phyloP scores from a whole-genome alignment of 495 filamentous ascomycete species.

The Bryoglossum gracile region DNA sequence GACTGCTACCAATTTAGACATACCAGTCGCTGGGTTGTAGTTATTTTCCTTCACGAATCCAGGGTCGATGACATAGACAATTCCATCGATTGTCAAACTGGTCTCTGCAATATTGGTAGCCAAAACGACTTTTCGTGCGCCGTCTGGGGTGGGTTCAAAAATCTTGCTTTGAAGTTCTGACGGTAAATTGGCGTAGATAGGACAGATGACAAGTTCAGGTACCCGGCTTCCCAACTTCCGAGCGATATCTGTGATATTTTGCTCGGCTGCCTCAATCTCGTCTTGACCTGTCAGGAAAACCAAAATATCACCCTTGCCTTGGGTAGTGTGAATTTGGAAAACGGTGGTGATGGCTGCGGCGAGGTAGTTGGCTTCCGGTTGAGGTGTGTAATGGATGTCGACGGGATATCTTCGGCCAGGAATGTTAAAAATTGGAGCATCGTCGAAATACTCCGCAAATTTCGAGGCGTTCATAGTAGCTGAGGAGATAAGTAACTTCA shows the following conservation, averaged over 20 bases:
- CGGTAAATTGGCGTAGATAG: slow-evolving; percentile 84
- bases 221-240: slow-evolving; percentile 75
- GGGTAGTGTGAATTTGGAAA: slow-evolving; percentile 92
- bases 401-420: slow-evolving; percentile 87
- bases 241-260: slow-evolving; percentile 71
- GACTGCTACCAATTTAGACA: slow-evolving; percentile 86
- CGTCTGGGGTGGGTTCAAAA: slow-evolving; percentile 78
- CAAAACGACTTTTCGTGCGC: slow-evolving; percentile 76
- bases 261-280: slow-evolving; percentile 80
- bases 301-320: slow-evolving; percentile 80
- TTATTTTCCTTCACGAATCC: slow-evolving; percentile 95
- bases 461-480: slow-evolving; percentile 95
- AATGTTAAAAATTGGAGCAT: slow-evolving; percentile 93
- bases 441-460: slow-evolving; percentile 88
- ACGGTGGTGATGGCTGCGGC: slow-evolving; percentile 87
- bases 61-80: slow-evolving; percentile 86
- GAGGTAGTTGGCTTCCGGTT: slow-evolving; percentile 92
- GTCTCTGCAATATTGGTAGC: slow-evolving; percentile 92
- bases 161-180: slow-evolving; percentile 82
- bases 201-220: slow-evolving; percentile 78
- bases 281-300: slow-evolving; percentile 89
- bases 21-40: slow-evolving; percentile 84
- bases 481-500: slow-evolving; percentile 89
- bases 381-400: slow-evolving; percentile 84
- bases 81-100: slow-evolving; percentile 80